A percentile compares a stretch with the other conserved stretches of the same genome.
Conservation (phyloP, 441 rosid genomes). For the Hura crepitans region DNA sequence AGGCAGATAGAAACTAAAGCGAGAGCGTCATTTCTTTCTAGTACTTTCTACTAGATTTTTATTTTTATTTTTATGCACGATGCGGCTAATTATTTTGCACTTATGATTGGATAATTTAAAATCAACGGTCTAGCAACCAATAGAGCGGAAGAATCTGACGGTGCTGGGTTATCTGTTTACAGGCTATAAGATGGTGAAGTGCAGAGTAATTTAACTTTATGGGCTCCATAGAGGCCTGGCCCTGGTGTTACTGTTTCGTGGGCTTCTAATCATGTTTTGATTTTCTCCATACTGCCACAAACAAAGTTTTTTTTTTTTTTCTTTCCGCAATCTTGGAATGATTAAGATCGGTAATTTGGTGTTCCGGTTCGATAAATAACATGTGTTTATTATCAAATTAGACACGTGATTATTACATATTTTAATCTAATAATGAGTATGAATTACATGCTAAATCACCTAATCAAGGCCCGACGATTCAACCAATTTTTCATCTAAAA, state of each 20-base stretch:
- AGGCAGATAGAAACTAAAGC: constrained; percentile 6
- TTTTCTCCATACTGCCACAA: neutral
- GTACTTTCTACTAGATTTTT: constrained; percentile 5
- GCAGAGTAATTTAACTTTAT: neutral
- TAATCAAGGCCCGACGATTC: no score
- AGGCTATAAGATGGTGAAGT: neutral
- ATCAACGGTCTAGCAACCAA: neutral
- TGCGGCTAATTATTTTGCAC: neutral
- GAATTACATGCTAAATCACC: no score
- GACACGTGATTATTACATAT: no score
- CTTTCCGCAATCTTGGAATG: no score
- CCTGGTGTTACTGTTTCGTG: neutral
- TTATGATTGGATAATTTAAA: neutral
- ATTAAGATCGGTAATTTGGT: no score
- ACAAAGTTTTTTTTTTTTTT: no score
- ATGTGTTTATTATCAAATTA: no score
- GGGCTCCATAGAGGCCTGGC: neutral
- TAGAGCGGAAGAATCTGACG: neutral
- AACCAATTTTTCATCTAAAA: no score
- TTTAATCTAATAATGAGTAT: no score
- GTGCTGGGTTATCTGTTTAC: neutral
- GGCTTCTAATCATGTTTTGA: no score
- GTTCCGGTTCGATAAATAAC: no score
- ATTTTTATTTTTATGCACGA: neutral
- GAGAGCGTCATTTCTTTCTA: constrained; percentile 7